phyloP scores from a whole-genome alignment of 2,329 filamentous ascomycete species.

The Thielaviopsis musarum region DNA sequence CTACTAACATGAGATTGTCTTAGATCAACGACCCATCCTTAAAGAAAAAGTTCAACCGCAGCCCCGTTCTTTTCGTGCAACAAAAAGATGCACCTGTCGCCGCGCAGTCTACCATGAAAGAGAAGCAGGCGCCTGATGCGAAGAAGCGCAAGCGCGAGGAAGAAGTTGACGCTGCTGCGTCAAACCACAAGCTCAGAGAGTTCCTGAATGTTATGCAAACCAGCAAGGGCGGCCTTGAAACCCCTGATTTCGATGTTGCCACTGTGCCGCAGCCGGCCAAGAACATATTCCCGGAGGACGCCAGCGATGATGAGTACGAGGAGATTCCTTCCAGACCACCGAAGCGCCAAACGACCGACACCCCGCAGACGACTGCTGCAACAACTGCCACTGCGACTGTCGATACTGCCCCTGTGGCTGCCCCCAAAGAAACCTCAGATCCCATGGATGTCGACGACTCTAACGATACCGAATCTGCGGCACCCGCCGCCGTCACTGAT shows the following conservation, averaged over 20 bases:
- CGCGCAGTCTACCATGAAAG: not conserved
- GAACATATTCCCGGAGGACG: slow-evolving; percentile 31
- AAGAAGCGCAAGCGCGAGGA: slow-evolving; percentile 55
- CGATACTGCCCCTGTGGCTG: slow-evolving; percentile 58
- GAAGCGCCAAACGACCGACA: slow-evolving; percentile 13
- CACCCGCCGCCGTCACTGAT: slow-evolving; percentile 41
- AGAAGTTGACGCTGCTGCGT: slow-evolving; percentile 26
- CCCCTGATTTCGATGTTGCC: slow-evolving; percentile 8
- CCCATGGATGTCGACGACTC: slow-evolving; percentile 1
- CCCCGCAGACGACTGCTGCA: slow-evolving; percentile 1
- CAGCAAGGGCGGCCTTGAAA: slow-evolving; percentile 6
- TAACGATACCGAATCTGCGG: slow-evolving; percentile 7
- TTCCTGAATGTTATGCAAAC: slow-evolving; percentile 71
- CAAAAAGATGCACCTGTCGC: not conserved
- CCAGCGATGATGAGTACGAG: slow-evolving; percentile 65
- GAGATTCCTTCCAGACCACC: slow-evolving; percentile 30
- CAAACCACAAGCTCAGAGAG: slow-evolving; percentile 70
- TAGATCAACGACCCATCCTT: slow-evolving; percentile 13
- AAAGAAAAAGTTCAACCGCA: slow-evolving; percentile 4
- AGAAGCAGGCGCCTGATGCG: slow-evolving; percentile 16
- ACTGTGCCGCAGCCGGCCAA: not conserved
- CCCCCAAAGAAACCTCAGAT: slow-evolving; percentile 24
- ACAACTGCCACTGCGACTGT: slow-evolving; percentile 30
- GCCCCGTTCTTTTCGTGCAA: not conserved
- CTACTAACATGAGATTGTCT: not conserved